A percentile compares a stretch with the other conserved stretches of the same genome.
Conservation (phyloP, 495 filamentous ascomycete species). For the Aeminium ludgeri region DNA sequence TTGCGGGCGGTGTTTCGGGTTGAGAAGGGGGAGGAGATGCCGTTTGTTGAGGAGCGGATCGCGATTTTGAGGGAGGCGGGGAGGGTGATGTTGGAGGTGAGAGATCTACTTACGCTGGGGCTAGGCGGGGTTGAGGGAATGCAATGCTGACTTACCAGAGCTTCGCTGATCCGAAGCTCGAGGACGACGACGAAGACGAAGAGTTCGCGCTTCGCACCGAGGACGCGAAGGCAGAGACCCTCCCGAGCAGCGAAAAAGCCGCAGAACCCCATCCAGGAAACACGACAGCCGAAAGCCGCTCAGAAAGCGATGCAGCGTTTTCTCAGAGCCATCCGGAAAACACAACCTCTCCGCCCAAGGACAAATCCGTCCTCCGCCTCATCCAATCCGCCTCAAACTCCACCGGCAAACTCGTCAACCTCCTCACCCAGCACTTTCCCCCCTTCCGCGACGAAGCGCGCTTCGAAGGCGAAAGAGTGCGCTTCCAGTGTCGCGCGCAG, state of each 20-base stretch:
- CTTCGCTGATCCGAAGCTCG: slow-evolving; percentile 9
- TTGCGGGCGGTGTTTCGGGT: slow-evolving; percentile 72
- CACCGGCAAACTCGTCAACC: slow-evolving; percentile 66
- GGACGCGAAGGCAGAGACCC: no score
- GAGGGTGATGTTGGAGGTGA: slow-evolving; percentile 64
- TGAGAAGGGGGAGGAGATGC: slow-evolving; percentile 70
- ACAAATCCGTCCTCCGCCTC: slow-evolving; percentile 28
- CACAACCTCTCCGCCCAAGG: slow-evolving; percentile 33
- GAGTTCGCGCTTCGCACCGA: no score
- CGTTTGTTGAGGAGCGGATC: slow-evolving; percentile 62
- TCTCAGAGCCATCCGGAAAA: no score
- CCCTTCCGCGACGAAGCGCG: slow-evolving; percentile 70
- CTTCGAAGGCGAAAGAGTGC: slow-evolving; percentile 58
- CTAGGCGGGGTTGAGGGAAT: no score
- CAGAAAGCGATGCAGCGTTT: slow-evolving; percentile 44
- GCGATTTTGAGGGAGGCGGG: slow-evolving; percentile 73
- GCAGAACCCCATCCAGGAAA: no score
- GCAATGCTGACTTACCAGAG: slow-evolving; percentile 5
- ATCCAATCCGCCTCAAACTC: slow-evolving; percentile 62
- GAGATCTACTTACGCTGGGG: no score
- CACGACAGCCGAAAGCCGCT: no score
- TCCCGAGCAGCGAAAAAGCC: background rate
- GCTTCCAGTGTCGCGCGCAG: slow-evolving; percentile 83
- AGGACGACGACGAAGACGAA: no score
- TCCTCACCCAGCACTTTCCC: slow-evolving; percentile 59